These are phyloP conservation scores for Pezicula neosporulosa DNA, from an alignment of 2,329 filamentous ascomycete genomes.

Conservation along the genomic window DNA sequence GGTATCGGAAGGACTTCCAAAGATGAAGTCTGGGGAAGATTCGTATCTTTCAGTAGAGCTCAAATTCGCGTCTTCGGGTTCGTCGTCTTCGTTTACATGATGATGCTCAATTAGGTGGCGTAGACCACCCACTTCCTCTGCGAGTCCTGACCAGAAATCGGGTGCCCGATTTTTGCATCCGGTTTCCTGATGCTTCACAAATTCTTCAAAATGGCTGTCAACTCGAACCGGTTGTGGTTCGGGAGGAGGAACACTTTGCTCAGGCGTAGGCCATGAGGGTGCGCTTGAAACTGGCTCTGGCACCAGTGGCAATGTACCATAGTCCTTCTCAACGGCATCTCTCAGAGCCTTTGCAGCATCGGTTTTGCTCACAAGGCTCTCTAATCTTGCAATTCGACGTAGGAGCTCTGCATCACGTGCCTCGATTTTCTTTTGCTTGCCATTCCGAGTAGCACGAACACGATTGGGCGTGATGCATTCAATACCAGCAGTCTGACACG, in stretches of 20 bases:
- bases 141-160: neutral
- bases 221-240: neutral
- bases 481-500: neutral
- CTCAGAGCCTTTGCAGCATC: neutral
- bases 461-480: neutral
- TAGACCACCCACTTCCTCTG: neutral
- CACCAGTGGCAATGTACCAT: neutral
- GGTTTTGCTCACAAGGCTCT: neutral
- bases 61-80: no score
- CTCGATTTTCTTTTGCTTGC: neutral
- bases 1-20: neutral
- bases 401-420: constrained; percentile 1
- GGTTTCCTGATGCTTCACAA: neutral
- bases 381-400: neutral
- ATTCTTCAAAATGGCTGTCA: neutral
- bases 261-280: neutral
- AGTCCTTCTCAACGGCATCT: neutral
- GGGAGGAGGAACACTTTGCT: neutral
- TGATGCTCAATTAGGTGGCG: neutral
- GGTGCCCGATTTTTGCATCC: neutral
- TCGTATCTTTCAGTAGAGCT: neutral
- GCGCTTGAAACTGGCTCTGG: neutral
- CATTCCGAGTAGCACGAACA: neutral
- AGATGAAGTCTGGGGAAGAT: neutral
- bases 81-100: neutral